A percentile compares a stretch with the other conserved stretches of the same genome.
Conservation (phyloP, 2,329 filamentous ascomycete species). For the Pleoardoris graminearum region DNA sequence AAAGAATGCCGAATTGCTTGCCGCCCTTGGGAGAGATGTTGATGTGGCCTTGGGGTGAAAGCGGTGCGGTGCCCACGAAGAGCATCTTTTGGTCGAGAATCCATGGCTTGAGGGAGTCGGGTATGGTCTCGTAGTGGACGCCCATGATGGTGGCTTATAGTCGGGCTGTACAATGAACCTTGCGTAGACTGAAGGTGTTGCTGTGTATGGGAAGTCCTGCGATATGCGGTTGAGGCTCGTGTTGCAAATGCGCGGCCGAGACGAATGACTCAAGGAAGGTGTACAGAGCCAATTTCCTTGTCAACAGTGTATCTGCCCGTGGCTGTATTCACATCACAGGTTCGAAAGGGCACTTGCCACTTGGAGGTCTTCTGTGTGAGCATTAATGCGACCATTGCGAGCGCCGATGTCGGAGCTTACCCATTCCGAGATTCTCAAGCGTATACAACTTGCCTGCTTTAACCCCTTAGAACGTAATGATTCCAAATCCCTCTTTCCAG, state of each 20-base stretch:
- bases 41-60: conserved; percentile 48
- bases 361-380: too few relatives aligned
- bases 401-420: conserved; percentile 3
- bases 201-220: not conserved
- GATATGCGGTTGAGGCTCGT: not conserved
- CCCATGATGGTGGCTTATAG: conserved; percentile 40
- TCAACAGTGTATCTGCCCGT: too few relatives aligned
- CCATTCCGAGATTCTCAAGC: not conserved
- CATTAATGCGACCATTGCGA: not conserved
- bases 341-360: too few relatives aligned
- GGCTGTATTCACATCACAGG: too few relatives aligned
- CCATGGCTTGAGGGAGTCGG: conserved; percentile 45
- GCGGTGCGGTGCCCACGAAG: conserved; percentile 49
- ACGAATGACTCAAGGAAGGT: not conserved
- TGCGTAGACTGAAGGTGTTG: too few relatives aligned
- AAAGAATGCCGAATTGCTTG: conserved; percentile 45
- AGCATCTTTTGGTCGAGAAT: conserved; percentile 51
- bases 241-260: conserved; percentile 1
- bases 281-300: not conserved
- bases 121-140: conserved; percentile 50
- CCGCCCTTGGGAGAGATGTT: conserved; percentile 54
- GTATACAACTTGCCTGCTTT: not conserved
- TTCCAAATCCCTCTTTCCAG: too few relatives aligned
- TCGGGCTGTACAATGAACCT: not conserved
- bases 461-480: too few relatives aligned